phyloP scores from a whole-genome alignment of 2,329 filamentous ascomycete species.

The Dactylellina cionopaga region DNA sequence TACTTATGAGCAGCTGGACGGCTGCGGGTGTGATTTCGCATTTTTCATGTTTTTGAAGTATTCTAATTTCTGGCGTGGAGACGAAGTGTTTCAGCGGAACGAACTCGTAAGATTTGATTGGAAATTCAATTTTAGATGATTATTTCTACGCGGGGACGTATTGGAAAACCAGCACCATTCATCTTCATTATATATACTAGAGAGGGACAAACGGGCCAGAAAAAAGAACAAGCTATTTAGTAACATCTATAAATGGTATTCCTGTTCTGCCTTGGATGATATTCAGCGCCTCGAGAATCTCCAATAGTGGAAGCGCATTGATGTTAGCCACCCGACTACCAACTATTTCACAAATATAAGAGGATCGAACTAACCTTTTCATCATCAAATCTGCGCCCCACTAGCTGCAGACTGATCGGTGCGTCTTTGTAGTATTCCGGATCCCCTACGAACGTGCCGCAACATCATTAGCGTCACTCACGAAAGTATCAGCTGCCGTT shows the following conservation, averaged over 20 bases:
- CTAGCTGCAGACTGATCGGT: slow-evolving; percentile 62
- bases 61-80: too few species aligned
- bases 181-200: too few species aligned
- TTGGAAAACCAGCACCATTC: too few species aligned
- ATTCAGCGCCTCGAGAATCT: slow-evolving; percentile 38
- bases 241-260: slow-evolving; percentile 24
- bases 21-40: background rate
- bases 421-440: slow-evolving; percentile 60
- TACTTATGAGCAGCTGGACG: too few species aligned
- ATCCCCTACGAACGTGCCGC: slow-evolving; percentile 12
- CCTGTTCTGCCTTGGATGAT: slow-evolving; percentile 31
- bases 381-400: slow-evolving; percentile 57
- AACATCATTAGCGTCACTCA: background rate
- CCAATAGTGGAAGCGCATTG: too few species aligned
- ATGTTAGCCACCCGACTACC: background rate
- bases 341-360: background rate
- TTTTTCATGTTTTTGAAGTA: slow-evolving; percentile 4
- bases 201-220: too few species aligned
- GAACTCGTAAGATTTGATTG: too few species aligned
- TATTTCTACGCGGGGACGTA: too few species aligned
- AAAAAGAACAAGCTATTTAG: too few species aligned
- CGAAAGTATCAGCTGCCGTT: background rate
- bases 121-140: slow-evolving; percentile 5
- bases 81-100: too few species aligned
- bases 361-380: slow-evolving; percentile 60